These are phyloP conservation scores for Chenopodium quinoa DNA, from an alignment of 148 eudicot species.

Conservation along the genomic window DNA sequence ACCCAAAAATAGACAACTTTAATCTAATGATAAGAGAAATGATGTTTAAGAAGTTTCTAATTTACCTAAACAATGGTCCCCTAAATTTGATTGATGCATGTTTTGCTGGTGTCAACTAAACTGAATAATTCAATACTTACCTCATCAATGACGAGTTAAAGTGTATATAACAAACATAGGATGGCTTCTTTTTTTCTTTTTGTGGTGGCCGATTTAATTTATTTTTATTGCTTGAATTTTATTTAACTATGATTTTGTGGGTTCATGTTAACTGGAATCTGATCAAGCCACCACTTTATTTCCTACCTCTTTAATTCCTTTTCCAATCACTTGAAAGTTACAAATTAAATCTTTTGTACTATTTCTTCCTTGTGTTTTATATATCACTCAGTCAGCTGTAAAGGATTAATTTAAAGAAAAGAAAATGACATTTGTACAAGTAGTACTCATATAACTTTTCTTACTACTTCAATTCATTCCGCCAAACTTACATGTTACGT, in stretches of 20 bases:
- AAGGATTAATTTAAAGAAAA: not conserved
- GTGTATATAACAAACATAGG: not conserved
- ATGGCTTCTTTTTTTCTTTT: not conserved
- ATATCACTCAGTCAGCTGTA: not conserved
- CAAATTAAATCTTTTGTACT: not conserved
- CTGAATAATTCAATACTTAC: not conserved
- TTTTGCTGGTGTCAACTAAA: constrained; percentile 1
- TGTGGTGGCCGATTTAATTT: not conserved
- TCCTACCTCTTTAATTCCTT: not conserved
- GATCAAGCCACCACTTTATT: not conserved
- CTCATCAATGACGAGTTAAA: constrained; percentile 14
- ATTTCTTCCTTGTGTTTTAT: not conserved
- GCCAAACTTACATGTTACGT: too few species aligned
- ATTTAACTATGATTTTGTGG: not conserved
- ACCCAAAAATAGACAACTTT: too few species aligned
- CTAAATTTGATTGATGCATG: not conserved
- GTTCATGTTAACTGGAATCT: not conserved
- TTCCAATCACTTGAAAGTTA: not conserved
- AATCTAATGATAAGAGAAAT: not conserved
- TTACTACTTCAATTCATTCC: too few species aligned
- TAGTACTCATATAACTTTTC: too few species aligned
- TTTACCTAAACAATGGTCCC: constrained; percentile 11
- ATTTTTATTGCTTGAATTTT: not conserved
- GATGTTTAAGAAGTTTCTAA: constrained; percentile 16
- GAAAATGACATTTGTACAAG: too few species aligned